Conservation (phyloP, 176 grass and related monocot genomes). For the Cocos nucifera region DNA sequence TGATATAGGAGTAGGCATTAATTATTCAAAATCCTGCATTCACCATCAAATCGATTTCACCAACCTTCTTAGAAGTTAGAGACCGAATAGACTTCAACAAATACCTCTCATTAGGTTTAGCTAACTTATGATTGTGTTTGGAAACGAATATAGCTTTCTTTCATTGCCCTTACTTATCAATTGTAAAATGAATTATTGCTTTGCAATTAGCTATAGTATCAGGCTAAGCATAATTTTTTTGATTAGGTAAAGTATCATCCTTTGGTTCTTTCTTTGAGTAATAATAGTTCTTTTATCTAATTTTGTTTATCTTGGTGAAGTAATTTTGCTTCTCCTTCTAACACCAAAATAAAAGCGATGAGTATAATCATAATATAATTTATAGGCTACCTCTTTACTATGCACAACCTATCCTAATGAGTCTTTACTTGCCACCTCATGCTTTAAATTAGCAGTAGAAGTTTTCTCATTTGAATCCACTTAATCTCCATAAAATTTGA, state of each 20-base stretch:
- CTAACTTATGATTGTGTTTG: conserved; percentile 58
- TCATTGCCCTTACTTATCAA: conserved; percentile 51
- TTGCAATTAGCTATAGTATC: conserved; percentile 70
- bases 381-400: conserved; percentile 64
- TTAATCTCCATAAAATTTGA: no score
- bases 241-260: conserved; percentile 48
- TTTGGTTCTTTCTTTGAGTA: conserved; percentile 74
- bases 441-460: conserved; percentile 32
- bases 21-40: conserved; percentile 32
- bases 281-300: conserved; percentile 67
- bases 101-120: conserved; percentile 58
- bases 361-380: conserved; percentile 71
- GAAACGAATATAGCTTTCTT: conserved; percentile 48
- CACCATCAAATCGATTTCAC: conserved; percentile 40
- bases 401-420: conserved; percentile 48
- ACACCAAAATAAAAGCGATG: conserved; percentile 65
- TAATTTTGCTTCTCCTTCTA: conserved; percentile 67
- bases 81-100: conserved; percentile 62
- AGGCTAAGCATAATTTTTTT: conserved; percentile 48
- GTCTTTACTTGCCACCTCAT: conserved; percentile 49
- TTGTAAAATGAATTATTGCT: conserved; percentile 63
- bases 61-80: conserved; percentile 40
- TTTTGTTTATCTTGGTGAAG: conserved; percentile 64
- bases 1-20: conserved; percentile 23
- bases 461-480: conserved; percentile 12